Conservation (phyloP, 2,329 filamentous ascomycete genomes). For the Exophiala oligosperma region DNA sequence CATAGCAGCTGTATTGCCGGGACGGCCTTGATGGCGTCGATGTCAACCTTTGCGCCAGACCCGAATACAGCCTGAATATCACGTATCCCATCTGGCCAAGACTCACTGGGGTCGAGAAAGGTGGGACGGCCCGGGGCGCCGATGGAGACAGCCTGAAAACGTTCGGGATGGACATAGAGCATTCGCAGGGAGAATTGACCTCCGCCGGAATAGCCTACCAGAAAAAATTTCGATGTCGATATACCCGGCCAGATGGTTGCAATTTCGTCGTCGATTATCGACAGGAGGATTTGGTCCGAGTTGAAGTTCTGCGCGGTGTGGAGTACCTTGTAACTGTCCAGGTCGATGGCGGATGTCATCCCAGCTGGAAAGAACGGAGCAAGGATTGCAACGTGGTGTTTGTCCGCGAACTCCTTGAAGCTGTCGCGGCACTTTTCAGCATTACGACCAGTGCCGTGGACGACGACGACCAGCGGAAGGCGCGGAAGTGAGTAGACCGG, state of each 20-base stretch:
- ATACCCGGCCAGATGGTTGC: constrained; percentile 33
- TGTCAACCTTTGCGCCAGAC: neutral
- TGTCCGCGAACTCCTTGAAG: constrained; percentile 30
- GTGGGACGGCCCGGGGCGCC: constrained; percentile 35
- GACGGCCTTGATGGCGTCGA: neutral
- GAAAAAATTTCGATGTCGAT: constrained; percentile 30
- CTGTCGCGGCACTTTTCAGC: constrained; percentile 12
- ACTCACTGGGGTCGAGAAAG: constrained; percentile 25
- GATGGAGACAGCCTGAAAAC: constrained; percentile 32
- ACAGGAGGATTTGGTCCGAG: constrained; percentile 32
- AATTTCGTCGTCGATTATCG: constrained; percentile 34
- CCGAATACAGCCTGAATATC: neutral
- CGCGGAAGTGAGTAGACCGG: neutral
- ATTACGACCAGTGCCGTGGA: constrained; percentile 35
- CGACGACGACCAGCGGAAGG: constrained; percentile 33
- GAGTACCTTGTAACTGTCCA: constrained; percentile 34
- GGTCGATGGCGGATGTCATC: constrained; percentile 33
- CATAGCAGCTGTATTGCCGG: constrained; percentile 2
- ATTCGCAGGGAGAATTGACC: constrained; percentile 37
- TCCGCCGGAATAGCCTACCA: constrained; percentile 36
- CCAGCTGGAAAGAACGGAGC: constrained; percentile 35
- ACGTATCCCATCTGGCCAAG: constrained; percentile 28
- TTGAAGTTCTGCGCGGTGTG: constrained; percentile 24
- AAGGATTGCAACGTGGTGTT: constrained; percentile 31
- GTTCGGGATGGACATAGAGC: constrained; percentile 36